Base-by-base conservation (phyloP, 202 grass and related monocot species). In the Dendrocalamus latiflorus region DNA sequence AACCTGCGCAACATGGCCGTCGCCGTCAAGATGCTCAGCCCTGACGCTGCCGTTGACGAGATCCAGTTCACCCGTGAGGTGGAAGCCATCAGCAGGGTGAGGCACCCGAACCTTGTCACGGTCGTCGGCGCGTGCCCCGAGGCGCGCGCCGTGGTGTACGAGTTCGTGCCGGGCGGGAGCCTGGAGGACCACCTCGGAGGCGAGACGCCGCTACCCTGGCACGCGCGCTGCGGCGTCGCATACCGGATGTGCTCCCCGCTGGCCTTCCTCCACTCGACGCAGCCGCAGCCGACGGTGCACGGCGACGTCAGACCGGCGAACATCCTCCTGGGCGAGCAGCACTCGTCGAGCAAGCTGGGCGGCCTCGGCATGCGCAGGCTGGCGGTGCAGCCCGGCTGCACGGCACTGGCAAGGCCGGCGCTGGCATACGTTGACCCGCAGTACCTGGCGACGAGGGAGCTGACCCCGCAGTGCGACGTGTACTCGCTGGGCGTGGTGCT, bases 121-220 rank as follows among this genome's bases (percentile, higher is more conserved):
- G n/a, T n/a, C n/a, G n/a, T n/a, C n/a, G n/a, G n/a, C n/a, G n/a
- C n/a, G n/a, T n/a, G n/a, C n/a, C n/a, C n/a, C n/a, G n/a, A n/a
- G n/a, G n/a, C 86, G 48, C 79, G 90, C 70, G 93, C 90, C 58
- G 74, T 92, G 30, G 90, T 90, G 30, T 84, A 94, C 68, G 90
- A 94, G 71, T 67, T 88, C 65, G 62, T 92, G 7, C 71, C 75
- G 0, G 84, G 86, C 13, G 78, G 90, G 30, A 94, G 85, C 79
- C 80, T 94, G 4, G 90, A 94, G 74, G 87, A 92, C 5, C 85
- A 28, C 30, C 65, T 94, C 51, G 20, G 8, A 16, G 80, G 68
- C 51, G 80, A 42, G 44, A 25, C 65, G 26, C 36, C 62, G 43
- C 70, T 94, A 30, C 65, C 89, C 9, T 94, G 92, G 93, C 78